A percentile compares a stretch with the other conserved stretches of the same genome.
Evolutionary conservation across 306 rosid species (phyloP).

Genomic region (Nissolia schottii): DNA sequence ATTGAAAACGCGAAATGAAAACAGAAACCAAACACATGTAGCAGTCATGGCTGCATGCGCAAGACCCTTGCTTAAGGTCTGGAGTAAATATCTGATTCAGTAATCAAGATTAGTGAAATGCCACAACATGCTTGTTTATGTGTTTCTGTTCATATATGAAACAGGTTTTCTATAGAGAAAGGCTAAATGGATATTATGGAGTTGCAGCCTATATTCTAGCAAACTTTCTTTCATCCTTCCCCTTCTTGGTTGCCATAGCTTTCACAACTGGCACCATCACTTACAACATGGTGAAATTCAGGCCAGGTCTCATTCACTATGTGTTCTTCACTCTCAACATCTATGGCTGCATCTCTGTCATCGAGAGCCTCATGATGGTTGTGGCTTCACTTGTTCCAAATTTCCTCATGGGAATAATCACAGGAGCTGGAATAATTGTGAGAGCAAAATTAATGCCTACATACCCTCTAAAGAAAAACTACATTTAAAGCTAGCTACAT

Average conservation of each 20-base stretch:
- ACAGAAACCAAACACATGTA: no score
- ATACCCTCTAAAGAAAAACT: neutral
- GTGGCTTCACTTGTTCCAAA: constrained; percentile 95
- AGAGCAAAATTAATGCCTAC: constrained; percentile 24
- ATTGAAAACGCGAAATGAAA: no score
- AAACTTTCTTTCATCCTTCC: constrained; percentile 87
- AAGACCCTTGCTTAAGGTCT: no score
- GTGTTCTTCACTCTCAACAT: constrained; percentile 68
- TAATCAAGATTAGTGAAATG: no score
- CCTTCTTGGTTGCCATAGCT: constrained; percentile 78
- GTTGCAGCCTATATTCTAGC: constrained; percentile 75
- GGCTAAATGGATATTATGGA: constrained; percentile 88
- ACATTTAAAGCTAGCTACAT: neutral
- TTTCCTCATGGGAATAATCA: constrained; percentile 92
- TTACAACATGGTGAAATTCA: constrained; percentile 73
- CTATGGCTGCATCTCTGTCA: constrained; percentile 65
- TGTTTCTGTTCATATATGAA: neutral
- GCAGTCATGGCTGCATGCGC: no score
- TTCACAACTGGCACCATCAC: constrained; percentile 64
- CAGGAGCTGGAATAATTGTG: constrained; percentile 96
- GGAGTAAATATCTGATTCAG: no score
- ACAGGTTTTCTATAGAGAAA: constrained; percentile 85
- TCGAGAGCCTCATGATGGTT: constrained; percentile 99
- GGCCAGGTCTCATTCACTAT: constrained; percentile 59
- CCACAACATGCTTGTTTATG: neutral